phyloP scores from a whole-genome alignment of 257 asterid species.

The Knoxia roxburghii region DNA sequence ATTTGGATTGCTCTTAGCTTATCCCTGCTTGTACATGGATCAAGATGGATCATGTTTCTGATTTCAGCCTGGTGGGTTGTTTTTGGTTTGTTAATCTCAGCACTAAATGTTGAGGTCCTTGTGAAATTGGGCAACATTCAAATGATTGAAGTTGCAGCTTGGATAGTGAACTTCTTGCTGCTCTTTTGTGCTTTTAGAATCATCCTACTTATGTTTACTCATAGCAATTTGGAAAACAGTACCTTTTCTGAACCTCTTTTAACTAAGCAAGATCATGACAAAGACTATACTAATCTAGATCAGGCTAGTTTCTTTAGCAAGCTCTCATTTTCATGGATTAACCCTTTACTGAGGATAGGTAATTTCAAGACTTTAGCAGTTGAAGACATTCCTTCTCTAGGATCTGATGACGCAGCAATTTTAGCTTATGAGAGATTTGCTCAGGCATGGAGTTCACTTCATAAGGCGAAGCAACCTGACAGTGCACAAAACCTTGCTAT shows the following conservation, averaged over 20 bases:
- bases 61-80: slow-evolving; percentile 55
- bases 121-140: slow-evolving; percentile 19
- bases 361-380: slow-evolving; percentile 37
- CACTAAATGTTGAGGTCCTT: slow-evolving; percentile 29
- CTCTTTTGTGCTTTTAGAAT: slow-evolving; percentile 34
- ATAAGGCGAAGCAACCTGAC: slow-evolving; percentile 20
- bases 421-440: slow-evolving; percentile 36
- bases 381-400: slow-evolving; percentile 55
- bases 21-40: slow-evolving; percentile 42
- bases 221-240: slow-evolving; percentile 2
- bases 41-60: slow-evolving; percentile 33
- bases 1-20: slow-evolving; percentile 45
- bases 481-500: slow-evolving; percentile 21
- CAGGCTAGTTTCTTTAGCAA: slow-evolving; percentile 33
- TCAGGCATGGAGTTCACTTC: slow-evolving; percentile 36
- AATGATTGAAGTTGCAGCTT: slow-evolving; percentile 37
- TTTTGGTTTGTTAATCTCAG: slow-evolving; percentile 37
- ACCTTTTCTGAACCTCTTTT: slow-evolving; percentile 39
- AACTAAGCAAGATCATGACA: slow-evolving; percentile 19
- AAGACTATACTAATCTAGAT: slow-evolving; percentile 7
- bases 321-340: slow-evolving; percentile 60
- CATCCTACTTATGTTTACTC: slow-evolving; percentile 20
- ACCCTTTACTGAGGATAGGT: slow-evolving; percentile 50
- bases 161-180: slow-evolving; percentile 51
- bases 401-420: slow-evolving; percentile 50